These are phyloP conservation scores for Microdochium paspali DNA, from an alignment of 2,329 filamentous ascomycete genomes.

Conservation along the genomic window DNA sequence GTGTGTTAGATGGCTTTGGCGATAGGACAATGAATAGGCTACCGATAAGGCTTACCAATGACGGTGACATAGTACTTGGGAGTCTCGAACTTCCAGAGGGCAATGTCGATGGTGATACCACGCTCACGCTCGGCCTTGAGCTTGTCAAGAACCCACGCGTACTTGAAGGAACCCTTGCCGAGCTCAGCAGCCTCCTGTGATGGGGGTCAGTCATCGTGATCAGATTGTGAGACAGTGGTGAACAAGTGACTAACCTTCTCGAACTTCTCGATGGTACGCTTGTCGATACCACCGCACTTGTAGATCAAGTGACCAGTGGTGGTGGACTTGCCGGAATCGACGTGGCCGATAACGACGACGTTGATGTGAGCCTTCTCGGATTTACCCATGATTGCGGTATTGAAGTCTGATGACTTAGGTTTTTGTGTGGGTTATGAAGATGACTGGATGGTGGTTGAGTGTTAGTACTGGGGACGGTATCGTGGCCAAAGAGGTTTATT, in stretches of 20 bases:
- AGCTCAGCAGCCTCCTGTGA: conserved; percentile 92
- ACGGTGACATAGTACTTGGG: conserved; percentile 96
- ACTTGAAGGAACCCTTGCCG: conserved; percentile 99
- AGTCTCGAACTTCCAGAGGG: conserved; percentile 99
- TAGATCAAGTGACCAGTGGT: conserved; percentile 90
- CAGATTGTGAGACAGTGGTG: not conserved
- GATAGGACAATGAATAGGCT: conserved; percentile 3
- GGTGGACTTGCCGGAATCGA: conserved; percentile 82
- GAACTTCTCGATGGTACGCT: conserved; percentile 99
- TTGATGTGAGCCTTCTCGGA: conserved; percentile 93
- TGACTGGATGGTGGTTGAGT: not conserved
- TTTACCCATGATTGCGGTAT: conserved; percentile 47
- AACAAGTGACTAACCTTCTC: conserved; percentile 75
- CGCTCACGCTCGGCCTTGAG: conserved; percentile 99
- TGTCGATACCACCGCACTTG: conserved; percentile 99
- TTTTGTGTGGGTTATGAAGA: not conserved
- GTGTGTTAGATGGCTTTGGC: conserved; percentile 8
- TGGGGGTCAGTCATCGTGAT: conserved; percentile 12
- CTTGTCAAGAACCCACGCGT: conserved; percentile 99
- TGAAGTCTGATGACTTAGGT: not conserved
- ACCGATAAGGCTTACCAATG: conserved; percentile 63
- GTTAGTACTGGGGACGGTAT: too few relatives aligned
- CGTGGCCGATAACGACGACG: conserved; percentile 92
- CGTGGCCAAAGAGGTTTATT: too few relatives aligned
- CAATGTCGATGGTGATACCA: conserved; percentile 99